phyloP scores from a whole-genome alignment of 176 grass and related monocot species.

The Coix lacrymajobi region DNA sequence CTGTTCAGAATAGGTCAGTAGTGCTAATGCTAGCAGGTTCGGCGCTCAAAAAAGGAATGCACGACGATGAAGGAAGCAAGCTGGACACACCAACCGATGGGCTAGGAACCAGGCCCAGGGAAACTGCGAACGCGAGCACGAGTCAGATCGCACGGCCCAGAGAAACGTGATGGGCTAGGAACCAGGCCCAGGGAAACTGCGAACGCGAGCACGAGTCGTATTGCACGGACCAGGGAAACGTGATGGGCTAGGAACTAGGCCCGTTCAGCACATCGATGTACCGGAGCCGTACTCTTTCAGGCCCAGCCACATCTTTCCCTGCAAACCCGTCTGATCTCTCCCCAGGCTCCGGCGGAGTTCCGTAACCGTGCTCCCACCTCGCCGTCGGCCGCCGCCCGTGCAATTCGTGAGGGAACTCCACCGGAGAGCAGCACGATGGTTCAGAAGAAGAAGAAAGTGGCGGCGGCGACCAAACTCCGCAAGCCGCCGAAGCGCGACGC shows the following conservation, averaged over 20 bases:
- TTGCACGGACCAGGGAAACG: background rate
- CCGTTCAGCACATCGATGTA: background rate
- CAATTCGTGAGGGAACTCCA: background rate
- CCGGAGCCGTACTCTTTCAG: background rate
- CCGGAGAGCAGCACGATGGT: background rate
- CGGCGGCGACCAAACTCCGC: conserved; percentile 19
- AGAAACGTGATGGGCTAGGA: too few relatives aligned
- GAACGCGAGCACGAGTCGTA: background rate
- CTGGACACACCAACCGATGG: too few relatives aligned
- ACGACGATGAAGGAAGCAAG: too few relatives aligned
- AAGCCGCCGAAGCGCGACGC: conserved; percentile 43
- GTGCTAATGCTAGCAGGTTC: too few relatives aligned
- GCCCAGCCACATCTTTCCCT: background rate
- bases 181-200: too few relatives aligned
- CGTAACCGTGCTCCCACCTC: background rate
- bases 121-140: too few relatives aligned
- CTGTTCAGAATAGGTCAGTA: too few relatives aligned
- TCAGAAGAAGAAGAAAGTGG: conserved; percentile 41
- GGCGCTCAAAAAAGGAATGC: too few relatives aligned
- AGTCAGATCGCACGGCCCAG: too few relatives aligned
- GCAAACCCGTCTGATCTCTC: background rate
- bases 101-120: too few relatives aligned
- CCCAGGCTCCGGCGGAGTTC: background rate
- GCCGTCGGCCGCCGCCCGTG: background rate
- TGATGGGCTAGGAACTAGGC: background rate